Base-by-base conservation (phyloP, 495 filamentous ascomycete genomes). In the Penicillium egyptiacum region DNA sequence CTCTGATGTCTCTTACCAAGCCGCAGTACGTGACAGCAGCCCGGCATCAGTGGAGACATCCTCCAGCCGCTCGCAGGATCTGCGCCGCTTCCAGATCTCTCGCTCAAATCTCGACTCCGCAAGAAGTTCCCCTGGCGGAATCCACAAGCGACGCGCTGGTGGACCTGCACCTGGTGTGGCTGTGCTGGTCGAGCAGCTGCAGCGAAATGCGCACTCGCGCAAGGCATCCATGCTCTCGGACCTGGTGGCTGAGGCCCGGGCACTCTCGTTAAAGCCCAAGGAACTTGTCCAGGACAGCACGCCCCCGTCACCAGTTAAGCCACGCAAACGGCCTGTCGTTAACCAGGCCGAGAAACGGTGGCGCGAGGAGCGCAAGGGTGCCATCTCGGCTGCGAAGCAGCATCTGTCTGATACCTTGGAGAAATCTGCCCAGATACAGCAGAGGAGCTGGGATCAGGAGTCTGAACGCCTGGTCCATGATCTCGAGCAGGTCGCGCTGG, bases 401-500 rank as follows among this genome's bases (percentile, higher is more conserved):
- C 65, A 73, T 57, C 60, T 79, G 8, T 66, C 65, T 2, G 66
- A 75, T 26, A 62, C 64, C 2, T 39, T 75, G 43, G 72, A 76
- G 30, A 70, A 71, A 22, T 66, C 66, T 41, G 67, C 72, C 2
- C 64, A 70, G 44, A 62, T 62, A 6, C 45, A 66, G 3, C 65
- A 72, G 50, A 75, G 56, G 28, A 70, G 64, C 12, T 79, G 75
- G 75, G 73, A 79, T 11, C 68, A 74, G 43, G 71, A 75, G 43
- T 77, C 78, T 9, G 72, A 76, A 8, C 66, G 71, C 17, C 62
- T 83, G 23, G 78, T 75, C 5, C 60, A 54, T 40, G 72, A 81
- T 35, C 69, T 82, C 22, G 77, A 81, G 56, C 62, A 73, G 45
- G 64, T 82, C 52, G 77, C 77, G n/a, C 60, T 81, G 45, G 74